Percentiles rank a stretch among this genome's conserved stretches.
Conservation (phyloP, 768 basidiomycete genomes). For the Coprinellus aureogranulatus region DNA sequence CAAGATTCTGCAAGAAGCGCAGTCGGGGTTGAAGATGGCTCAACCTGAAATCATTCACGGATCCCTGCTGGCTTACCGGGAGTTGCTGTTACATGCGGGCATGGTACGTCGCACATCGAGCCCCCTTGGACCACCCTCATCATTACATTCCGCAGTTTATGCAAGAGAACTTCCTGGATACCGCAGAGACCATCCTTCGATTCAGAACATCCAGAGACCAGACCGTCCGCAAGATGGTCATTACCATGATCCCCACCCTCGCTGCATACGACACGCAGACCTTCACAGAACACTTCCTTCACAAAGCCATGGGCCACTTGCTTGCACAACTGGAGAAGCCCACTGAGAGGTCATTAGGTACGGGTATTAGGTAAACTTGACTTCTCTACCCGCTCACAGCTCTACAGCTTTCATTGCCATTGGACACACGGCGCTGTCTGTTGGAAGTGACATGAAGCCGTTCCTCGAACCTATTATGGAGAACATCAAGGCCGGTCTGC, state of each 20-base stretch:
- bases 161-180: conserved; percentile 81
- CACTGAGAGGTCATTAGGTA: conserved; percentile 84
- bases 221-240: conserved; percentile 90
- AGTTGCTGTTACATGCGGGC: conserved; percentile 88
- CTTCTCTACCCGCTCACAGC: conserved; percentile 10
- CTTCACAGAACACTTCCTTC: conserved; percentile 87
- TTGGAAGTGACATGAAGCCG: conserved; percentile 92
- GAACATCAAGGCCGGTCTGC: conserved; percentile 86
- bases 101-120: conserved; percentile 60
- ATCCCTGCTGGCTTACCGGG: conserved; percentile 86
- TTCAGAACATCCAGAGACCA: conserved; percentile 87
- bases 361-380: conserved; percentile 11
- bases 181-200: conserved; percentile 85
- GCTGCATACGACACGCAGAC: conserved; percentile 92
- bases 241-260: conserved; percentile 91
- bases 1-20: conserved; percentile 88
- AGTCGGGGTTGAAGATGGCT: conserved; percentile 72
- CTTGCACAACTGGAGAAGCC: conserved; percentile 86
- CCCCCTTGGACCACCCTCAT: background rate
- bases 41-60: conserved; percentile 92
- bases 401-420: conserved; percentile 87
- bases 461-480: conserved; percentile 90
- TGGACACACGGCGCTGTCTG: conserved; percentile 88
- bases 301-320: conserved; percentile 92
- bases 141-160: conserved; percentile 74